Evolutionary conservation across 768 basidiomycete genomes (phyloP), one percentile per base, ranked within the genome.

Genomic region (Psilocybe cyanescens): DNA sequence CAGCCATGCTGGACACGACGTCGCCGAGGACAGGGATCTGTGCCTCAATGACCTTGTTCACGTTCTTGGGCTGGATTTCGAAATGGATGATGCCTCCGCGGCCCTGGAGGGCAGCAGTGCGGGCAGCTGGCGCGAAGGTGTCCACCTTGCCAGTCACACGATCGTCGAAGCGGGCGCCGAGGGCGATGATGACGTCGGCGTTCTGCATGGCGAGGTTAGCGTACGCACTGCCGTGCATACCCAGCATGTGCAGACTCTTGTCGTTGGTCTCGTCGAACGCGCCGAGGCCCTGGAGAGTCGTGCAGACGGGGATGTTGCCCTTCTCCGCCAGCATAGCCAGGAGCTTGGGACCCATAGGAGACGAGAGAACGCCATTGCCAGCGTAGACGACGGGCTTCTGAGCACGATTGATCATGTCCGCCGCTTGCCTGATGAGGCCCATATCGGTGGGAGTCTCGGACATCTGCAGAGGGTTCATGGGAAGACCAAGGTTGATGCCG

Each of bases 21-120:
- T 99, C 97, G 37, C 97, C 97, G 31, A 97, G 83, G 70, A 99
- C 83, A 52, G 97, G 94, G 60, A 98, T 92, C 50, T 91, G 88
- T 19, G 97, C 97, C 55, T 99, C 88, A 56, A 99, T 87, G 62
- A 99, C 95, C 77, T 99, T 99, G 86, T 99, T 99, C 76, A 99
- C 84, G 76, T 99, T 99, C 84, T 99, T 99, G 49, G 97, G 94
- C 79, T 88, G 87, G 66, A 99, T 96, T 80, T 99, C 97, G 71
- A 99, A 99, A 79, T 99, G 97, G 71, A 99, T 97, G 79, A 99
- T 96, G 35, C 97, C 97, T 9, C 97, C 97, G 1, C 87, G 86
- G 48, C 96, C 94, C 67, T 89, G 83, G 0, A 83, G 78, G 1
- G 96, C 95, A 5, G 97, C 97, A 5, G 89, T 89, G 51, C 83